Evolutionary conservation across 1,284 basidiomycete species (phyloP).

Genomic region (Wolfiporia cocos): DNA sequence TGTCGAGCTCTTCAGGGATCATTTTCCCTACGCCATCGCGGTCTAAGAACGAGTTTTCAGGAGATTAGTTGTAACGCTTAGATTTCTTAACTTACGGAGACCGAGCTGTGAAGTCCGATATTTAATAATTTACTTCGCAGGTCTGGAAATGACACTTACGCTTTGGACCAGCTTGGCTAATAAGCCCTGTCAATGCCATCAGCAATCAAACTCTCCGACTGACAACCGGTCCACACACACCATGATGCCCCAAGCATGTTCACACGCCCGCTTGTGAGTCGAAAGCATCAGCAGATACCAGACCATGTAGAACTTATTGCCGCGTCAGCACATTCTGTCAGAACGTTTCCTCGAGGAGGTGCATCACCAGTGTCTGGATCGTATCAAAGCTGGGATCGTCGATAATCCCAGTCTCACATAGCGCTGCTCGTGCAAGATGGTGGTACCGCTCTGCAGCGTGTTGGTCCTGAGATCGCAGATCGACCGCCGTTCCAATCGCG

Average conservation of each 20-base stretch:
- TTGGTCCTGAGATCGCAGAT: slow-evolving; percentile 41
- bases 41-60: slow-evolving; percentile 32
- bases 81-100: slow-evolving; percentile 37
- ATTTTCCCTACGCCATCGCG: slow-evolving; percentile 49
- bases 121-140: neutral
- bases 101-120: slow-evolving; percentile 38
- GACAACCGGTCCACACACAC: no score
- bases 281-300: slow-evolving; percentile 68
- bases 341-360: slow-evolving; percentile 15
- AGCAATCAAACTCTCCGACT: no score
- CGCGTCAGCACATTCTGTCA: neutral
- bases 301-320: slow-evolving; percentile 58
- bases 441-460: slow-evolving; percentile 55
- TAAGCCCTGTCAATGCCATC: slow-evolving; percentile 22
- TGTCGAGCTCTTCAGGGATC: slow-evolving; percentile 44
- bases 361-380: slow-evolving; percentile 56
- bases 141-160: slow-evolving; percentile 31
- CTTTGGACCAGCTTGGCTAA: slow-evolving; percentile 38
- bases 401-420: slow-evolving; percentile 54
- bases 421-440: slow-evolving; percentile 51
- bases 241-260: slow-evolving; percentile 66
- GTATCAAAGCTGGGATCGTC: slow-evolving; percentile 64
- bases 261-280: slow-evolving; percentile 58
- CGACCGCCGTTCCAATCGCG: slow-evolving; percentile 55
- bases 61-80: neutral